Base-by-base conservation (phyloP, 2,329 filamentous ascomycete genomes). In the Nemania sp. region DNA sequence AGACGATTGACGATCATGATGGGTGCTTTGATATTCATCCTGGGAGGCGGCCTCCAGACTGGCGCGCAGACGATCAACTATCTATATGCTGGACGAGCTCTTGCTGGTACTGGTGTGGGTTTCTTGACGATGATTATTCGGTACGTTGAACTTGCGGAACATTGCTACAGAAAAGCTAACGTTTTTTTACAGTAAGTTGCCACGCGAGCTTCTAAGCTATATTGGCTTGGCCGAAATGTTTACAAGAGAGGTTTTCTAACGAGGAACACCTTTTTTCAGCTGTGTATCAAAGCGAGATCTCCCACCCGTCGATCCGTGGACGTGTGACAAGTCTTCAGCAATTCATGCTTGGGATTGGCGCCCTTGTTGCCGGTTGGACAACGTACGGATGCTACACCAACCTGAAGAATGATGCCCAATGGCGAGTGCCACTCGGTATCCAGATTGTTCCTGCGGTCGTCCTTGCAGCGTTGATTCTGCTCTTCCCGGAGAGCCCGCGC, bases 341-440 rank as follows among this genome's bases (percentile, higher is more conserved):
- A 74, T 94, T 94, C 76, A 94, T 94, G 92, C 78, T 95, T 59
- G 92, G 92, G 0, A 87, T 95, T 29, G 93, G 93, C 64, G 83
- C 91, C 18, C 85, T 96, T 1, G 81, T 89, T 18, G 92, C 93
- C 0, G 85, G 89, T 0, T 94, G 92, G 92, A 88, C 92, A 55
- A 89, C 88, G 0, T 95, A 90, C 69, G 92, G 89, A 52, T 76
- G 72, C 41, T 78, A 77, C 52, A 75, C 71, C 11, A 77, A 76
- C 45, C 75, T 80, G 15, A 71, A 55, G 22, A 70, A 74, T 66
- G 67, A 73, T 24, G 74, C 64, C 2, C 78, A 79, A 49, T 80
- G 89, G 89, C 84, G 88, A 24, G 79, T 91, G 22, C 85, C 86
- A 47, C 83, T 93, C 1, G 91, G 87, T n/a, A 86, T 94, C 67